Evolutionary conservation across 2,329 filamentous ascomycete species (phyloP).

Genomic region (Fusarium sambucinum): DNA sequence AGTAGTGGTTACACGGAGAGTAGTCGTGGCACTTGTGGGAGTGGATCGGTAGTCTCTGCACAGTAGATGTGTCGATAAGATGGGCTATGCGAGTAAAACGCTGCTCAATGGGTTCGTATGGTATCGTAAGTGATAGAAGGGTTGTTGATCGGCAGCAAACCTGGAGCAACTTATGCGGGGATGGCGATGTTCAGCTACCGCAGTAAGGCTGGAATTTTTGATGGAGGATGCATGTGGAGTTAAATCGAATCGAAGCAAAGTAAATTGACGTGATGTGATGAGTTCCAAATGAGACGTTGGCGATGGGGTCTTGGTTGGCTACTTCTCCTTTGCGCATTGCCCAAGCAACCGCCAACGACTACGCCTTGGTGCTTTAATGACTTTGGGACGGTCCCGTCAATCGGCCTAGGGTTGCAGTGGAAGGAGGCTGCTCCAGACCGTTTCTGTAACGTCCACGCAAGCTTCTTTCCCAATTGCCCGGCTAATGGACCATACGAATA

Average conservation of each 20-base stretch:
- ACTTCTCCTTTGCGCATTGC: conserved; percentile 39
- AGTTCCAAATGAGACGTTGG: conserved; percentile 11
- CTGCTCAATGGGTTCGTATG: not conserved
- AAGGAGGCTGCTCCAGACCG: conserved; percentile 14
- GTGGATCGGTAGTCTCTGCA: not conserved
- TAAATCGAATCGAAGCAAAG: conserved; percentile 11
- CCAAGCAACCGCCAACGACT: conserved; percentile 42
- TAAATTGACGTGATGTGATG: conserved; percentile 6
- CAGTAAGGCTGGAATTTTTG: conserved; percentile 32
- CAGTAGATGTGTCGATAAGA: not conserved
- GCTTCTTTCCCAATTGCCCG: not conserved
- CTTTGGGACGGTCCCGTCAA: conserved; percentile 6
- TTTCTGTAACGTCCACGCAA: not conserved
- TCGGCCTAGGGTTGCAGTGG: conserved; percentile 23
- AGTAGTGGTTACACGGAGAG: not conserved
- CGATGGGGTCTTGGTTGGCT: conserved; percentile 32
- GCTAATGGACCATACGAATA: conserved; percentile 10
- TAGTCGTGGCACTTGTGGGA: conserved; percentile 8
- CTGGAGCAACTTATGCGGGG: conserved; percentile 22
- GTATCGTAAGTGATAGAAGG: conserved; percentile 4
- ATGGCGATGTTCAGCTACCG: conserved; percentile 36
- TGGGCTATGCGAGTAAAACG: not conserved
- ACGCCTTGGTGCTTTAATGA: not conserved
- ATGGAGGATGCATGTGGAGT: conserved; percentile 39
- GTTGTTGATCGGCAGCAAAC: conserved; percentile 28